Evolutionary conservation across 2,329 filamentous ascomycete genomes (phyloP).

Genomic region (Microdochium paspali): DNA sequence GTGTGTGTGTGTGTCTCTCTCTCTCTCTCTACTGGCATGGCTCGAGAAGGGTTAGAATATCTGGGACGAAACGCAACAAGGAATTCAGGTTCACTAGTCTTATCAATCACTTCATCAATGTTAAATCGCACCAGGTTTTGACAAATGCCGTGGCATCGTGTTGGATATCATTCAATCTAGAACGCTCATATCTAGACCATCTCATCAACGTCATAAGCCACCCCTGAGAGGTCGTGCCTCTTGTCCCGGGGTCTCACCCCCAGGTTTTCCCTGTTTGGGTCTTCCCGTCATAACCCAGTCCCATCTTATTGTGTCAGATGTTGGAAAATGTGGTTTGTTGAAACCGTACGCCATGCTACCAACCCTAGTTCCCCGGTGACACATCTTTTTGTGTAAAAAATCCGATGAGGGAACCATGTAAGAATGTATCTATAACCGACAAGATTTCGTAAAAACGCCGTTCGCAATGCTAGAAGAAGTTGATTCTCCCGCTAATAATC

Average conservation of each 20-base stretch:
- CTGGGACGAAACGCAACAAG: too few relatives aligned
- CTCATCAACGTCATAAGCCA: not conserved
- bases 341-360: constrained; percentile 28
- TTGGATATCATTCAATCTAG: constrained; percentile 1
- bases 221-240: not conserved
- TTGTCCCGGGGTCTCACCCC: not conserved
- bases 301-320: not conserved
- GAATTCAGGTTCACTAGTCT: too few relatives aligned
- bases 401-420: constrained; percentile 25
- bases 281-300: not conserved
- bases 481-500: constrained; percentile 24
- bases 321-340: constrained; percentile 16
- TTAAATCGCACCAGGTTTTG: not conserved
- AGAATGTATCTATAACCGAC: constrained; percentile 20
- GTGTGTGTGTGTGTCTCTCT: too few relatives aligned
- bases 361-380: constrained; percentile 10
- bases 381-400: constrained; percentile 16
- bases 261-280: not conserved
- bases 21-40: too few relatives aligned
- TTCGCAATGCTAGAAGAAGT: constrained; percentile 28
- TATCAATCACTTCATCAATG: too few relatives aligned
- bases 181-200: not conserved
- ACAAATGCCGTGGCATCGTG: not conserved
- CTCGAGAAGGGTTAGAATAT: too few relatives aligned
- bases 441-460: constrained; percentile 21